Base-by-base conservation (phyloP, 257 asterid species). In the Lantana camara region DNA sequence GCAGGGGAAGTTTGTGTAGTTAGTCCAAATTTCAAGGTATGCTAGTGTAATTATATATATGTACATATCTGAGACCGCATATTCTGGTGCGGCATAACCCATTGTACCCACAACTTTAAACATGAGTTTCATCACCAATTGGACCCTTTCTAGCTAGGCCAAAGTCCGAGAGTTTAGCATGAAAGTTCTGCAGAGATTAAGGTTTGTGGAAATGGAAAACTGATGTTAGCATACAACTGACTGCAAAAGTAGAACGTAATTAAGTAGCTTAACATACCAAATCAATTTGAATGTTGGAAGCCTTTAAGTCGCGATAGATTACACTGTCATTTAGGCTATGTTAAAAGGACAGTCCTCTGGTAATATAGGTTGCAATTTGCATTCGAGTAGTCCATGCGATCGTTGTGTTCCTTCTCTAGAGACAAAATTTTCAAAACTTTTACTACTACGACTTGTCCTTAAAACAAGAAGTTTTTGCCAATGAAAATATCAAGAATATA, bases 51-150 rank as follows among this genome's bases (percentile, higher is more conserved):
- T n/a, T n/a, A n/a, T 44, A 41, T 41, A 12, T 41, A 1, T 41
- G n/a, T n/a, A n/a, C n/a, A 41, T 12, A 83, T 88, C 96, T 72
- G 86, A 78, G 24, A 85, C 78, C 56, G 85, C 64, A 22, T 85
- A 88, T 68, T 88, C 94, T 0, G 94, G 96, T 37, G 96, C 96
- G 30, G 94, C 91, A 65, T 88, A 88, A 6, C 94, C 94, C 45
- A n/a, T n/a, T n/a, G 94, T 88, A 14, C 96, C 91, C 2, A 83
- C 69, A 27, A 85, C 80, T 71, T 90, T 70, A 14, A 94, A 88
- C 82, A 58, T 85, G 94, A 35, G 94, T 88, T 63, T 79, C 73
- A 59, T 85, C 91, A 30, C 91, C 96, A 7, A 69, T 74, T 4
- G 94, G 95, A 37, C 88, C 89, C 34, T 83, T 83, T 64, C 95